Conservation (phyloP, 2,329 filamentous ascomycete genomes). For the Clarireedia paspali region DNA sequence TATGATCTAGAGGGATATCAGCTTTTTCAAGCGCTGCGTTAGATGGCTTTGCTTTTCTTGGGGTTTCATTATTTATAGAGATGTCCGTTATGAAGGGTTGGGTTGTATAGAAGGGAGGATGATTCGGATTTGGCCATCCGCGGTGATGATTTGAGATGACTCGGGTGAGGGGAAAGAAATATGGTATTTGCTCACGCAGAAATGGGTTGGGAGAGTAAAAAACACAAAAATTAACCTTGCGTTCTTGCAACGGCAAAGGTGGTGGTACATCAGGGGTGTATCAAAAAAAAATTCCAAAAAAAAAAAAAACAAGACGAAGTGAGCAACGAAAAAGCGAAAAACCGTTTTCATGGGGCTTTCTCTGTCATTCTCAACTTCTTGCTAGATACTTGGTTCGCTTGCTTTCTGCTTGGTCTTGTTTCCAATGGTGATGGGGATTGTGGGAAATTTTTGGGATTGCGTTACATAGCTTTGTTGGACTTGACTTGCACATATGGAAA, state of each 20-base stretch:
- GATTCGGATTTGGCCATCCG: constrained; percentile 4
- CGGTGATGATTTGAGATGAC: constrained; percentile 5
- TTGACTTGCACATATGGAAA: background rate
- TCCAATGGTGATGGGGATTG: too few species aligned
- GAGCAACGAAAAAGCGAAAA: background rate
- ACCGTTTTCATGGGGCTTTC: background rate
- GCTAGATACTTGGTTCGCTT: background rate
- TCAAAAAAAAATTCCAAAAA: too few species aligned
- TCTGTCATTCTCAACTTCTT: background rate
- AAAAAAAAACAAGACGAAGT: background rate
- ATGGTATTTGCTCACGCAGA: constrained; percentile 7
- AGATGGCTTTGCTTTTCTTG: constrained; percentile 7
- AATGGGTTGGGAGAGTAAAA: background rate
- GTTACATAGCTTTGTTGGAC: background rate
- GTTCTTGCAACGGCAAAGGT: background rate
- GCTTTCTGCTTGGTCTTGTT: background rate
- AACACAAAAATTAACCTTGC: background rate
- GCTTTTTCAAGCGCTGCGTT: constrained; percentile 3
- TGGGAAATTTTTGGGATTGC: background rate
- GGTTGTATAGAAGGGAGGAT: background rate
- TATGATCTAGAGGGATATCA: constrained; percentile 4
- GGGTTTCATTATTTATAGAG: constrained; percentile 5
- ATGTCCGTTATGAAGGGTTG: constrained; percentile 1
- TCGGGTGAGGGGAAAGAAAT: constrained; percentile 3
- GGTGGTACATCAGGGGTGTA: background rate